Evolutionary conservation across 2,329 filamentous ascomycete species (phyloP).

Genomic region (Calycina herbarum): DNA sequence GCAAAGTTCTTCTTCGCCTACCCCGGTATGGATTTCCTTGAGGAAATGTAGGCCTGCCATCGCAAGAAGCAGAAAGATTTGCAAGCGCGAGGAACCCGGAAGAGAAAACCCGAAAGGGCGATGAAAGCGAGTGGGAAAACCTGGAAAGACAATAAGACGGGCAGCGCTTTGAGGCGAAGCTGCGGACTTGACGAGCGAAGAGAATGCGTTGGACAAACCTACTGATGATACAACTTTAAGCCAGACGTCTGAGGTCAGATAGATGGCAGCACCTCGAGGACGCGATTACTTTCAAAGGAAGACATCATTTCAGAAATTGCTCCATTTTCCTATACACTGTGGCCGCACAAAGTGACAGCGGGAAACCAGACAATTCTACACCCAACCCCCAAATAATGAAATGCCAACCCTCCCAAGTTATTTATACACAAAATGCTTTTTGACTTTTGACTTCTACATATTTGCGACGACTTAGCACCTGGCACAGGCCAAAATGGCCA

Average conservation of each 20-base stretch:
- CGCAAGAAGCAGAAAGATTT: constrained; percentile 87
- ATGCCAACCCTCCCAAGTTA: constrained; percentile 5
- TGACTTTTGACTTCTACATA: constrained; percentile 7
- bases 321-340: background rate
- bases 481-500: background rate
- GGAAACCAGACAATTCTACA: constrained; percentile 17
- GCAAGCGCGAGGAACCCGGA: constrained; percentile 81
- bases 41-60: constrained; percentile 76
- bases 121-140: constrained; percentile 74
- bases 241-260: no score
- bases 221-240: background rate
- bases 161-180: constrained; percentile 42
- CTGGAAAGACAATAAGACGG: constrained; percentile 65
- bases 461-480: background rate
- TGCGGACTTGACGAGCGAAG: constrained; percentile 1
- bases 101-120: constrained; percentile 77
- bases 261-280: background rate
- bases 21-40: constrained; percentile 56
- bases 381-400: constrained; percentile 2
- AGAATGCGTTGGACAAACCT: background rate
- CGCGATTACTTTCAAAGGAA: background rate
- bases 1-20: background rate
- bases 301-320: background rate
- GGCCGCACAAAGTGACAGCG: background rate
- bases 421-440: constrained; percentile 8